Conservation (phyloP, 441 rosid genomes). For the Cnidoscolus chayamansa region DNA sequence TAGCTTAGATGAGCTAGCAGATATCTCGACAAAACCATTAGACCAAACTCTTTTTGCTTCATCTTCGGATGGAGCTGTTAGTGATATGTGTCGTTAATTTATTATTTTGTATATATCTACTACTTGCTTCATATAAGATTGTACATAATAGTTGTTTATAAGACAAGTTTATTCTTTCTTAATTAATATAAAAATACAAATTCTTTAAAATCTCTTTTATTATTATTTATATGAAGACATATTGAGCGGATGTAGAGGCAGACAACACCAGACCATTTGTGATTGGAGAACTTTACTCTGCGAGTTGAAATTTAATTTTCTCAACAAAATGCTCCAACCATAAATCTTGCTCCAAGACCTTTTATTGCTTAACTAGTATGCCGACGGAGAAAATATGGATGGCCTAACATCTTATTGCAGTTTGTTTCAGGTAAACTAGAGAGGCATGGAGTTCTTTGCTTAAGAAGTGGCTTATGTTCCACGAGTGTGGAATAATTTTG, state of each 20-base stretch:
- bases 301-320: slow-evolving; percentile 6
- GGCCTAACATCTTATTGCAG: neutral
- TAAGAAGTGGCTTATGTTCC: slow-evolving; percentile 13
- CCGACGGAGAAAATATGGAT: neutral
- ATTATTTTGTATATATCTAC: too few species aligned
- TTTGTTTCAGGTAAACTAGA: slow-evolving; percentile 23
- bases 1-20: too few species aligned
- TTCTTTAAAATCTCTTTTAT: slow-evolving; percentile 35
- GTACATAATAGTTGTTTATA: too few species aligned
- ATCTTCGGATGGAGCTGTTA: too few species aligned
- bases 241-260: slow-evolving; percentile 34
- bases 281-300: slow-evolving; percentile 16
- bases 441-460: slow-evolving; percentile 7
- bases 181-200: too few species aligned
- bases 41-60: too few species aligned
- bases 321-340: slow-evolving; percentile 9
- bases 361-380: too few species aligned
- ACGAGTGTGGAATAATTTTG: slow-evolving; percentile 15
- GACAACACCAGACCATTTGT: slow-evolving; percentile 47
- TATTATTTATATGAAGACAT: slow-evolving; percentile 29
- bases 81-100: too few species aligned
- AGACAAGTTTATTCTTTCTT: too few species aligned
- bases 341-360: slow-evolving; percentile 21
- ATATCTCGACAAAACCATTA: too few species aligned
- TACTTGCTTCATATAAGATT: too few species aligned